Percentiles rank a stretch among this genome's conserved stretches.
phyloP scores from a whole-genome alignment of 805 yeast genomes.

The Danielia reshetovae region DNA sequence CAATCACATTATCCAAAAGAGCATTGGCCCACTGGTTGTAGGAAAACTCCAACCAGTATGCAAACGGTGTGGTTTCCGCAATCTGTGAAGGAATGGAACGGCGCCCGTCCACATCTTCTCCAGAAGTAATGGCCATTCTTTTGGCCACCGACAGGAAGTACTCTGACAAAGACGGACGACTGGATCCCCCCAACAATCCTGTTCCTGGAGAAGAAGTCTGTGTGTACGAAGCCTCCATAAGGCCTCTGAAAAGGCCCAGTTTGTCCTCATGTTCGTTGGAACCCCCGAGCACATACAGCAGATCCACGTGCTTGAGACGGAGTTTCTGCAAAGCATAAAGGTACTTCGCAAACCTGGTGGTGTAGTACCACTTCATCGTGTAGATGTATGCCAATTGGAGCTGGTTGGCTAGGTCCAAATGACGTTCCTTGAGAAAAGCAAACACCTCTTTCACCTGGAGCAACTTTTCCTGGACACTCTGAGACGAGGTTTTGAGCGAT shows the following conservation, averaged over 20 bases:
- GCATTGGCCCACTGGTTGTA: slow-evolving; percentile 73
- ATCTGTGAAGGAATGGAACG: slow-evolving; percentile 67
- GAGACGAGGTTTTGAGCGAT: slow-evolving; percentile 59
- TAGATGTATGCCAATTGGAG: slow-evolving; percentile 74
- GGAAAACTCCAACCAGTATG: slow-evolving; percentile 68
- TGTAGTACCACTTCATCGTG: slow-evolving; percentile 94
- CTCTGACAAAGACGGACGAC: slow-evolving; percentile 36
- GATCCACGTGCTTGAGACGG: slow-evolving; percentile 52
- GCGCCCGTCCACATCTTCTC: slow-evolving; percentile 24
- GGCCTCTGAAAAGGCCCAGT: slow-evolving; percentile 10
- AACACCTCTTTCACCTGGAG: slow-evolving; percentile 60
- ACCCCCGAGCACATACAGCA: slow-evolving; percentile 51
- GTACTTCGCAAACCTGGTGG: slow-evolving; percentile 72
- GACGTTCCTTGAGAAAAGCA: slow-evolving; percentile 50
- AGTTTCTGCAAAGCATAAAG: slow-evolving; percentile 66
- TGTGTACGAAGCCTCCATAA: slow-evolving; percentile 3
- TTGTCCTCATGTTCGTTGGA: slow-evolving; percentile 19
- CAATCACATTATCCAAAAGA: slow-evolving; percentile 68
- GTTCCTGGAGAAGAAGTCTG: background rate
- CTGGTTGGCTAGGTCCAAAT: slow-evolving; percentile 64
- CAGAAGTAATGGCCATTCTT: slow-evolving; percentile 50
- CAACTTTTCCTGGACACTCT: slow-evolving; percentile 64
- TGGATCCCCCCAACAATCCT: too few relatives aligned
- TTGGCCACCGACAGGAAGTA: slow-evolving; percentile 52
- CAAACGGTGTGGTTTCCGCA: slow-evolving; percentile 69